These are phyloP conservation scores for Quercus rubra DNA, from an alignment of 306 rosid species.

Conservation along the genomic window DNA sequence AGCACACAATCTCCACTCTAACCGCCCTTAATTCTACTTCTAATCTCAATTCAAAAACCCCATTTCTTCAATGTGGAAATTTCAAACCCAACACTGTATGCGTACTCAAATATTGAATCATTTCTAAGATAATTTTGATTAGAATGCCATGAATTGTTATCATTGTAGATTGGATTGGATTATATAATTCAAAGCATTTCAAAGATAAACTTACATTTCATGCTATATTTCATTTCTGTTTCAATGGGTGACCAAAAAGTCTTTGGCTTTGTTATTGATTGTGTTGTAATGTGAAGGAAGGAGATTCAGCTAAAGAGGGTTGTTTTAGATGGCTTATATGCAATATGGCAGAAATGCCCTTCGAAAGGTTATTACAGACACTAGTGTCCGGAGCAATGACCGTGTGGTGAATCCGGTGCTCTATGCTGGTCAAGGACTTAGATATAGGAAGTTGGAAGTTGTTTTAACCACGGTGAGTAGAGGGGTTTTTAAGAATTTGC, in stretches of 20 bases:
- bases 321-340: conserved; percentile 44
- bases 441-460: conserved; percentile 77
- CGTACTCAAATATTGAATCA: no score
- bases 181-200: background rate
- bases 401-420: conserved; percentile 55
- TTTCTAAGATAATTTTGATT: no score
- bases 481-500: background rate
- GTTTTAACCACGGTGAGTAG: conserved; percentile 67
- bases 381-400: conserved; percentile 27
- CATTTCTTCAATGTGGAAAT: no score
- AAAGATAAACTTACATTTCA: background rate
- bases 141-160: background rate
- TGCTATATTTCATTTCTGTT: background rate
- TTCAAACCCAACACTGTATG: no score
- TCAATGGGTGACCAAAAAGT: no score
- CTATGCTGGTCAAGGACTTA: conserved; percentile 64
- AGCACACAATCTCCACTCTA: background rate
- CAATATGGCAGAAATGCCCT: conserved; percentile 62
- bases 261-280: background rate
- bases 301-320: background rate
- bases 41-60: no score
- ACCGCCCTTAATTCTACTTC: background rate
- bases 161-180: background rate
- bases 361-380: conserved; percentile 45
- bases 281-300: background rate